phyloP scores from a whole-genome alignment of 768 basidiomycete genomes.

The Sarcomyxa edulis region DNA sequence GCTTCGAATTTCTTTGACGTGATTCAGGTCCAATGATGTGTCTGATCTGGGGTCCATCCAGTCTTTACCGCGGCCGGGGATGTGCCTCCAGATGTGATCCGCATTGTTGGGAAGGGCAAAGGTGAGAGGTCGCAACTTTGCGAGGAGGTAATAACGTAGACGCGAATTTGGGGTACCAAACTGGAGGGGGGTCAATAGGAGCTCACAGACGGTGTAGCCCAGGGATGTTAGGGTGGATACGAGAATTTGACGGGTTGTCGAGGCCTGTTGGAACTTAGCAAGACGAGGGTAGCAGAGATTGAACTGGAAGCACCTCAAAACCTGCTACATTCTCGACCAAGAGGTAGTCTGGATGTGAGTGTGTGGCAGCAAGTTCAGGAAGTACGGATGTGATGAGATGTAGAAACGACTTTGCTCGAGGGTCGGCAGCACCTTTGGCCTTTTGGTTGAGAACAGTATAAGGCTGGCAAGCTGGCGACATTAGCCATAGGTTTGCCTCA shows the following conservation, averaged over 20 bases:
- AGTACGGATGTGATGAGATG: slow-evolving; percentile 61
- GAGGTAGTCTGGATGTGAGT: slow-evolving; percentile 50
- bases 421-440: slow-evolving; percentile 66
- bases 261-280: slow-evolving; percentile 38
- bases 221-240: slow-evolving; percentile 44
- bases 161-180: slow-evolving; percentile 82
- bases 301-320: slow-evolving; percentile 56
- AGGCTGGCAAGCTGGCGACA: slow-evolving; percentile 82
- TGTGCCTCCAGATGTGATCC: slow-evolving; percentile 38
- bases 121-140: slow-evolving; percentile 38
- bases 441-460: slow-evolving; percentile 75
- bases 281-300: slow-evolving; percentile 1
- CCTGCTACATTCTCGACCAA: slow-evolving; percentile 81
- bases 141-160: slow-evolving; percentile 74
- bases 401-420: slow-evolving; percentile 71
- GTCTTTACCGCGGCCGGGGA: slow-evolving; percentile 41
- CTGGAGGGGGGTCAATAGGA: slow-evolving; percentile 70
- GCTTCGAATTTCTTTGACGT: slow-evolving; percentile 21
- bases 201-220: slow-evolving; percentile 54
- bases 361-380: slow-evolving; percentile 42
- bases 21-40: background rate
- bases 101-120: slow-evolving; percentile 28
- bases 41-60: slow-evolving; percentile 36
- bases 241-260: slow-evolving; percentile 56
- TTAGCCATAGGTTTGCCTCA: slow-evolving; percentile 64